A percentile compares a stretch with the other conserved stretches of the same genome.
These are phyloP conservation scores for Phytophthora pluvialis DNA, from an alignment of 352 stramenopile genomes.

Conservation along the genomic window DNA sequence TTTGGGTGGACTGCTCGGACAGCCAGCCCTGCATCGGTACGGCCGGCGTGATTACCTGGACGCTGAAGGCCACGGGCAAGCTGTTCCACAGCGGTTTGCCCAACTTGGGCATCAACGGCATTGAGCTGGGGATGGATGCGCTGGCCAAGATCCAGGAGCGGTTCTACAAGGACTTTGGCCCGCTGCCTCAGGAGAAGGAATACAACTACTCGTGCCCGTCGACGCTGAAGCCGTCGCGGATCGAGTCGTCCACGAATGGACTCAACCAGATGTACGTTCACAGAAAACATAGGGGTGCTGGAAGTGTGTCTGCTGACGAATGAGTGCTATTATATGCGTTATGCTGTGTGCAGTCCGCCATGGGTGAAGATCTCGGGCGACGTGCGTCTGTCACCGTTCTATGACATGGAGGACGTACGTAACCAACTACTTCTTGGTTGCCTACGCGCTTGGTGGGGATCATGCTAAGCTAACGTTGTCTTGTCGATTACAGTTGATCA, in stretches of 20 bases:
- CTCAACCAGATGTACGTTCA: slow-evolving; percentile 82
- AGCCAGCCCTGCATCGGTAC: slow-evolving; percentile 93
- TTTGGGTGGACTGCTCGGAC: slow-evolving; percentile 94
- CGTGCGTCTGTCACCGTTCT: slow-evolving; percentile 92
- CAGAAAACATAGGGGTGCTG: not conserved
- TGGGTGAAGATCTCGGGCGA: slow-evolving; percentile 92
- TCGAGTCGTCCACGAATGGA: slow-evolving; percentile 80
- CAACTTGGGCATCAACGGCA: slow-evolving; percentile 90
- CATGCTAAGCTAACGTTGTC: slow-evolving; percentile 2
- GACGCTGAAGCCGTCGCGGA: slow-evolving; percentile 89
- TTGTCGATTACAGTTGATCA: slow-evolving; percentile 44
- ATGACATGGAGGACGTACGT: slow-evolving; percentile 88
- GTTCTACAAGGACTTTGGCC: slow-evolving; percentile 92
- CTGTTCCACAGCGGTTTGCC: slow-evolving; percentile 93
- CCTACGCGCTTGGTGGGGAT: slow-evolving; percentile 34
- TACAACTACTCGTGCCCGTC: slow-evolving; percentile 93
- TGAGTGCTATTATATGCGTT: not conserved
- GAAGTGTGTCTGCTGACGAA: not conserved
- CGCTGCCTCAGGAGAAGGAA: slow-evolving; percentile 78
- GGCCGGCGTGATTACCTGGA: slow-evolving; percentile 89
- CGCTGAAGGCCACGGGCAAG: slow-evolving; percentile 91
- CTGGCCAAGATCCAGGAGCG: slow-evolving; percentile 84
- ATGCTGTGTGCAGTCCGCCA: slow-evolving; percentile 60
- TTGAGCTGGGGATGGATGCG: slow-evolving; percentile 91
- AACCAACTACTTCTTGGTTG: slow-evolving; percentile 45